Evolutionary conservation across 768 basidiomycete species (phyloP).

Genomic region (Dioszegia crocea): DNA sequence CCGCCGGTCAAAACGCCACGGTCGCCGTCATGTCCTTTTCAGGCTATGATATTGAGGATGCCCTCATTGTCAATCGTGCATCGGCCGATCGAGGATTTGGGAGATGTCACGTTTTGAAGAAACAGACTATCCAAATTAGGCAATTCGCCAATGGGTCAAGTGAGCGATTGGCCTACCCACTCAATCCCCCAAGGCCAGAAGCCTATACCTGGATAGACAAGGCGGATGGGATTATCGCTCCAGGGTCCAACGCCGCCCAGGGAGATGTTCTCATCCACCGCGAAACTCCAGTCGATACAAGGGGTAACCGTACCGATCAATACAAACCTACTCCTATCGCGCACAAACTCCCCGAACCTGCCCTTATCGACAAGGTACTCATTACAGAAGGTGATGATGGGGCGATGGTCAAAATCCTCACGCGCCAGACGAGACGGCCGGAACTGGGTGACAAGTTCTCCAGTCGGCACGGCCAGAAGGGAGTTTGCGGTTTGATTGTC

Average conservation of each 20-base stretch:
- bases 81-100: conserved; percentile 97
- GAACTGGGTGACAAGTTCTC: conserved; percentile 99
- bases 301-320: conserved; percentile 44
- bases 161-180: conserved; percentile 90
- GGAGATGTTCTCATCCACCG: conserved; percentile 96
- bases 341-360: conserved; percentile 89
- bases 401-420: conserved; percentile 91
- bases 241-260: conserved; percentile 88
- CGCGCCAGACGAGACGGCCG: conserved; percentile 91
- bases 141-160: conserved; percentile 98
- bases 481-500: conserved; percentile 96
- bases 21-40: conserved; percentile 99
- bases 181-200: conserved; percentile 71
- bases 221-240: conserved; percentile 84
- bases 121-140: conserved; percentile 87
- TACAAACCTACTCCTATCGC: conserved; percentile 90
- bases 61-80: conserved; percentile 91
- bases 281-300: conserved; percentile 82
- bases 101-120: conserved; percentile 92
- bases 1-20: conserved; percentile 96
- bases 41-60: conserved; percentile 99
- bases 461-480: conserved; percentile 95
- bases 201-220: conserved; percentile 82
- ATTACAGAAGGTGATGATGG: conserved; percentile 96
- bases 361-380: conserved; percentile 96